Base-by-base conservation (phyloP, 768 basidiomycete genomes). In the Rhodotorula kratochvilovae region DNA sequence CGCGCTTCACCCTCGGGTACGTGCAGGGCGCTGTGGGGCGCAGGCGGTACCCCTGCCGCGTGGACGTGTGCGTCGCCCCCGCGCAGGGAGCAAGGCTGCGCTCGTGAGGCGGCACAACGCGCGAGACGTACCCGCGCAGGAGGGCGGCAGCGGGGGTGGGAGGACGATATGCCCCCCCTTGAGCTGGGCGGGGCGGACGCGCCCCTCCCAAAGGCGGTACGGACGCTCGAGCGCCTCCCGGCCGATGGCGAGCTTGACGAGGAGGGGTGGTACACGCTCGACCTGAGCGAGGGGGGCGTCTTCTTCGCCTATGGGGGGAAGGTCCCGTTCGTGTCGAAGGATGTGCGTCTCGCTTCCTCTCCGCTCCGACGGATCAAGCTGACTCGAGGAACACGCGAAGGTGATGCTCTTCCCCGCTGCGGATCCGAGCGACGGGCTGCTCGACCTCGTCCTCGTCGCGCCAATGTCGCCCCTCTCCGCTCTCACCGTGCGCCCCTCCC, bases 231-330 rank as follows among this genome's bases (percentile, higher is more conserved):
- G 31, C 79, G 84, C 6, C 85, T 48, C 79, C 80, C 31, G 87
- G 87, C 3, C 85, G 85, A n/a, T 91, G 91, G 91, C 84, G 85
- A 54, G 85, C 82, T 29, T 89, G 90, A 11, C 19, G 35, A 48
- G 19, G 31, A 17, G 4, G 42, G 39, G 13, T 39, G 58, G 42
- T 19, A 45, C 42, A n/a, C 42, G 27, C 23, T 59, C 42, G 58
- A 59, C 42, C 62, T 65, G 29, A 66, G n/a, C 42, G 51, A 36
- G 43, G 23, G 69, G 62, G 88, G 88, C 27, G 88, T 89, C 67
- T 83, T 89, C 48, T 88, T 92, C 88, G 86, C 90, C 35, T 93
- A 92, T 77, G 92, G 90, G 0, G 87, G 90, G 7, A 90, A 90
- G 31, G 79, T 88, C 61, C 89, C 90, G 1, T 86, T 89, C 69